Evolutionary conservation across 2,329 filamentous ascomycete species (phyloP), one percentile per base, ranked within the genome.

Genomic region (Aspergillus sp.): DNA sequence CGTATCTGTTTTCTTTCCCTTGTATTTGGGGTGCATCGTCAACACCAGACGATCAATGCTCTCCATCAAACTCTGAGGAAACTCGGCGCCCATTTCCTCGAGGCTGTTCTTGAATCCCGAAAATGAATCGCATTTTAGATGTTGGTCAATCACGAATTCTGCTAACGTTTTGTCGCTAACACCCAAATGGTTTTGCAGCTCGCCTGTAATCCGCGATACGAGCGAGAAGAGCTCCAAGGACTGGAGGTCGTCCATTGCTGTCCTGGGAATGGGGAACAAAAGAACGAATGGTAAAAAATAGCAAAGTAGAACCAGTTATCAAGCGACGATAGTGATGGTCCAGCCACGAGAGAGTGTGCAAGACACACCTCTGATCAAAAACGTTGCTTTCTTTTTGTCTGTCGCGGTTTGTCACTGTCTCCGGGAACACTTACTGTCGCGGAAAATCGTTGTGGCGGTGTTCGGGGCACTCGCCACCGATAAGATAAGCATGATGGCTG

Each of bases 71-170:
- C 88, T 95, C 43, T 82, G 78, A 0, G 90, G 89, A 52, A 96
- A 94, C 35, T 85, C 90, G 50, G 85, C 88, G 43, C 86, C 88
- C 68, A 94, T 83, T 28, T 76, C 80, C 53, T 84, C 80, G 53
- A 97, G 76, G 61, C 82, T 82, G 53, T 75, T 73, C 70, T 86
- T 86, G 72, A 97, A 98, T 27, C 86, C 83, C 41, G 77, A 68
- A 44, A 88, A 74, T 27, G 78, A 78, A 40, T 75, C 77, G 71
- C 83, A 86, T 77, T 90, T 81, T 64, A 85, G 70, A 58, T 95
- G 88, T 64, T 95, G 86, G 49, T 87, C 87, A 61, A 98, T 95
- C 59, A 98, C 82, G 63, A 95, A 98, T 68, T 98, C 93, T 56
- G 93, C 90, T 27, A 98, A 82, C 5, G 89, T 95, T 69, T 95